Evolutionary conservation across 2,329 filamentous ascomycete genomes (phyloP).

Genomic region (Xylariomycetidae sp.): DNA sequence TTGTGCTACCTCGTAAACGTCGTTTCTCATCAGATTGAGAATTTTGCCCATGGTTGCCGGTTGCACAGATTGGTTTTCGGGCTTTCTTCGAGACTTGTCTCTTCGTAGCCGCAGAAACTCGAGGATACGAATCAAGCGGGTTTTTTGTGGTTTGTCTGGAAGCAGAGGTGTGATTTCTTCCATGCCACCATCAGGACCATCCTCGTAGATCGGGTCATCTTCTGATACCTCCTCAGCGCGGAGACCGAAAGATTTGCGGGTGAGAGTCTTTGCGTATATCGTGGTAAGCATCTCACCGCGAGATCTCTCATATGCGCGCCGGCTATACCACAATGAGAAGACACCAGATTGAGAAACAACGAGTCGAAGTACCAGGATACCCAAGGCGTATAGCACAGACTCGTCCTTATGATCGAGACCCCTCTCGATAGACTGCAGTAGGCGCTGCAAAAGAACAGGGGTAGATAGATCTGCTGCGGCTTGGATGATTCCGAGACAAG

Average conservation of each 20-base stretch:
- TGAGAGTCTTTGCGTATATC: conserved; percentile 73
- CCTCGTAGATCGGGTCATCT: neutral
- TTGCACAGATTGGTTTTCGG: conserved; percentile 33
- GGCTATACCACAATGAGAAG: conserved; percentile 74
- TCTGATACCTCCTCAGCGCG: conserved; percentile 27
- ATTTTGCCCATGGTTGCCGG: conserved; percentile 86
- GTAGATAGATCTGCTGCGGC: conserved; percentile 50
- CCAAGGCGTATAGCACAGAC: conserved; percentile 60
- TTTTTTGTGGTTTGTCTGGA: conserved; percentile 16
- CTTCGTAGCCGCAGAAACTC: conserved; percentile 20
- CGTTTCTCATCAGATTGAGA: conserved; percentile 77
- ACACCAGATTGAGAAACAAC: conserved; percentile 61
- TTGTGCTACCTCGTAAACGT: conserved; percentile 78
- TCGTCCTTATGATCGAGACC: conserved; percentile 43
- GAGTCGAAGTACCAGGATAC: conserved; percentile 58
- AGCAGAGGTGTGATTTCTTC: conserved; percentile 20
- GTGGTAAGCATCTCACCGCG: conserved; percentile 83
- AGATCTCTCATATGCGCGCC: conserved; percentile 77
- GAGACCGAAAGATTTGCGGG: conserved; percentile 52
- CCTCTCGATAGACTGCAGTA: conserved; percentile 63
- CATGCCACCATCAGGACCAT: neutral
- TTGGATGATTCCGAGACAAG: conserved; percentile 59
- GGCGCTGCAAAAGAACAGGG: conserved; percentile 67
- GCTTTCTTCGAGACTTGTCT: conserved; percentile 13
- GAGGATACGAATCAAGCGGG: conserved; percentile 22